phyloP scores from a whole-genome alignment of 176 grass and related monocot species.

The Zoysia pacifica region DNA sequence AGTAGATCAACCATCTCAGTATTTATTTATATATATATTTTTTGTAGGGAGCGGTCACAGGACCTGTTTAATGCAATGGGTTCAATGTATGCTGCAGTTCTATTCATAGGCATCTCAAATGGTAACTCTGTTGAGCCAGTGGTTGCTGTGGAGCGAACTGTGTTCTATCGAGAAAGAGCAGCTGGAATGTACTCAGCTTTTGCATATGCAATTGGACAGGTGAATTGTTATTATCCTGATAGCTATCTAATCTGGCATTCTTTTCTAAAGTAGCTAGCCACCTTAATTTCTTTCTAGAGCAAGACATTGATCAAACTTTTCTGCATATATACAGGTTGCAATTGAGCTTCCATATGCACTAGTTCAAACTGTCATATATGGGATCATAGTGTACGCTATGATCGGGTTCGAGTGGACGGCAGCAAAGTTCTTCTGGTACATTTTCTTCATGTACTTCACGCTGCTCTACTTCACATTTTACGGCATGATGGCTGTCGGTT shows the following conservation, averaged over 20 bases:
- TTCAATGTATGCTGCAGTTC: slow-evolving; percentile 70
- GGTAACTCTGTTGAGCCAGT: slow-evolving; percentile 68
- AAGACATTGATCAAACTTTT: neutral
- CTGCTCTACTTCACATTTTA: slow-evolving; percentile 95
- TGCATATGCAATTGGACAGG: slow-evolving; percentile 92
- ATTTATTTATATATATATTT: neutral
- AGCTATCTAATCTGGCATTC: neutral
- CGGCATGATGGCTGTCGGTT: slow-evolving; percentile 82
- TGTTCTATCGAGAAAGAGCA: slow-evolving; percentile 91
- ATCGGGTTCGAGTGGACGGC: slow-evolving; percentile 91
- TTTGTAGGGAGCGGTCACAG: slow-evolving; percentile 38
- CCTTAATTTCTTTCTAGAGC: neutral
- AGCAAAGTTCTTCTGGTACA: slow-evolving; percentile 83
- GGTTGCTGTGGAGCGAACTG: slow-evolving; percentile 71
- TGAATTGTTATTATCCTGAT: slow-evolving; percentile 32
- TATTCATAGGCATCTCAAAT: slow-evolving; percentile 77
- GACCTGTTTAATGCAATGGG: slow-evolving; percentile 86
- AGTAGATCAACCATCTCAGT: neutral
- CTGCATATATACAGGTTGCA: slow-evolving; percentile 46
- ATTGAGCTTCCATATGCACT: slow-evolving; percentile 82
- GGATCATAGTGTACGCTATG: slow-evolving; percentile 79
- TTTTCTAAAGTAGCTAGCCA: neutral
- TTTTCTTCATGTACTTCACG: slow-evolving; percentile 89
- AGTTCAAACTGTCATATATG: slow-evolving; percentile 58
- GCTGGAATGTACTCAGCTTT: slow-evolving; percentile 89